phyloP scores from a whole-genome alignment of 306 rosid species.

The Glycine soja region DNA sequence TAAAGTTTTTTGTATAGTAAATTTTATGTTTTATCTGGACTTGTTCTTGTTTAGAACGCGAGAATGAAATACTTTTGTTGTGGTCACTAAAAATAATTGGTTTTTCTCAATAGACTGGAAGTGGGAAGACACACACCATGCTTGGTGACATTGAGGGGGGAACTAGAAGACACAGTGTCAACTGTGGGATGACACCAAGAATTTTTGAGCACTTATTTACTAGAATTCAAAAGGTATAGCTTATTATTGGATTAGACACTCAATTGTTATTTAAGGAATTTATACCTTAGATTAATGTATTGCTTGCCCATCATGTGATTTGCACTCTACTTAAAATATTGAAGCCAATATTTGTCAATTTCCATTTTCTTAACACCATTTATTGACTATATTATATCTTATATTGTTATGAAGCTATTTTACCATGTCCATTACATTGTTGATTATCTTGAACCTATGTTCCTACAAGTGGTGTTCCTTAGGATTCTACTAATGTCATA shows the following conservation, averaged over 20 bases:
- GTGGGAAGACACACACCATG: slow-evolving; percentile 99
- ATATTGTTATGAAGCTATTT: slow-evolving; percentile 5
- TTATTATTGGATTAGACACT: neutral
- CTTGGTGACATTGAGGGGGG: slow-evolving; percentile 99
- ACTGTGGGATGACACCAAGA: slow-evolving; percentile 99
- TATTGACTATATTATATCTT: slow-evolving; percentile 20
- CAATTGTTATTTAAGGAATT: slow-evolving; percentile 5
- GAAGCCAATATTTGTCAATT: neutral
- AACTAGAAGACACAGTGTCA: slow-evolving; percentile 94
- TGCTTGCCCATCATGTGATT: neutral
- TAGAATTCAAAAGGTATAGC: slow-evolving; percentile 87
- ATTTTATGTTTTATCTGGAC: slow-evolving; percentile 4
- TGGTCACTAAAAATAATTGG: slow-evolving; percentile 29
- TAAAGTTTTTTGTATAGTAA: neutral
- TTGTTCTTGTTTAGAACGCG: slow-evolving; percentile 6
- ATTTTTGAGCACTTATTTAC: slow-evolving; percentile 91
- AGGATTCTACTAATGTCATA: neutral
- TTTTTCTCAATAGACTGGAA: slow-evolving; percentile 76
- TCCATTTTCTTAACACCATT: slow-evolving; percentile 19
- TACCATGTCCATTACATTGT: neutral
- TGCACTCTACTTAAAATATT: neutral
- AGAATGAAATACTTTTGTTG: neutral
- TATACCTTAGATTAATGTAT: slow-evolving; percentile 7
- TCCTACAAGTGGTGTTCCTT: neutral
- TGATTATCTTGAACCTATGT: slow-evolving; percentile 3